Evolutionary conservation across 2,329 filamentous ascomycete species (phyloP).

Genomic region (Xylaria sp.): DNA sequence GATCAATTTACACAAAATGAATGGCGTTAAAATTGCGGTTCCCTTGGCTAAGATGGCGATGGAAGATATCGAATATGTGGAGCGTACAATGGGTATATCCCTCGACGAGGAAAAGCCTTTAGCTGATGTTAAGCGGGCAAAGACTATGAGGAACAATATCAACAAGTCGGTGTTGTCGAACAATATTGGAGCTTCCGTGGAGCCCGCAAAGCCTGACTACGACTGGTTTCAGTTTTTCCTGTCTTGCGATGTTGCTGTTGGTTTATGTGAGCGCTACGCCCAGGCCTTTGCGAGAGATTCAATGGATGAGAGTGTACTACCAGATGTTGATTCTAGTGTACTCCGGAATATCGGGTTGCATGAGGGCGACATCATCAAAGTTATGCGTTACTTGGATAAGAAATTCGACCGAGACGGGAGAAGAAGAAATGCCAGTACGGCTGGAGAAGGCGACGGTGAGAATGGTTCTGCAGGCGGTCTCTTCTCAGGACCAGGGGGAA

Average conservation of each 20-base stretch:
- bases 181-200: conserved; percentile 70
- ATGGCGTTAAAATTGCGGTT: conserved; percentile 98
- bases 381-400: conserved; percentile 87
- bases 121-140: conserved; percentile 78
- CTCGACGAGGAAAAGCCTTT: conserved; percentile 94
- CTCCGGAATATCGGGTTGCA: conserved; percentile 91
- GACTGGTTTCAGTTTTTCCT: conserved; percentile 99
- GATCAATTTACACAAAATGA: conserved; percentile 96
- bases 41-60: conserved; percentile 95
- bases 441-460: conserved; percentile 60
- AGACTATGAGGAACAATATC: conserved; percentile 48
- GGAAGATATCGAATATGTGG: conserved; percentile 94
- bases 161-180: conserved; percentile 46
- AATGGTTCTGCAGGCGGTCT: conserved; percentile 70
- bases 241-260: conserved; percentile 87
- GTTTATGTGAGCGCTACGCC: conserved; percentile 93
- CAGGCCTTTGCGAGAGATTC: conserved; percentile 90
- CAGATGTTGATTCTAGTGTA: conserved; percentile 85
- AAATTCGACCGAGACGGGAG: conserved; percentile 77
- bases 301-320: conserved; percentile 93
- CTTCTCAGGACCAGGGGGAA: conserved; percentile 93
- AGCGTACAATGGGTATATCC: conserved; percentile 85
- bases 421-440: conserved; percentile 54
- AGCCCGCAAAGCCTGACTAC: conserved; percentile 76
- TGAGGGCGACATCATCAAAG: conserved; percentile 94